Conservation (phyloP, 2,329 filamentous ascomycete species). For the Ophiocordyceps camponoti-saundersi region DNA sequence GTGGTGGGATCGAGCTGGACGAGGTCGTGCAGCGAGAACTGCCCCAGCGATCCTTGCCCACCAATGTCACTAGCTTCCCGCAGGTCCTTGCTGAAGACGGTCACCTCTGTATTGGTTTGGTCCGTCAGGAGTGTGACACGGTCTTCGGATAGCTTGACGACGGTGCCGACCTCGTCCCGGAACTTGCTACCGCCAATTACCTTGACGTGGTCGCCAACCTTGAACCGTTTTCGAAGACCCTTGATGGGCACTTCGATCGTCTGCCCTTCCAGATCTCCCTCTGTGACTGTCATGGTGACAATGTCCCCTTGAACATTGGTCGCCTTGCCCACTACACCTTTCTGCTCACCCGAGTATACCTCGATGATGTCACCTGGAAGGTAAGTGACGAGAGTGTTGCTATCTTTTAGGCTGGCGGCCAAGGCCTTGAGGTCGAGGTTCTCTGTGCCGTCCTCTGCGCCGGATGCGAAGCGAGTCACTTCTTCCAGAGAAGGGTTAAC, state of each 20-base stretch:
- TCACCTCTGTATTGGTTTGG: conserved; percentile 83
- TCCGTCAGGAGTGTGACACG: conserved; percentile 86
- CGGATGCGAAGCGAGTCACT: conserved; percentile 82
- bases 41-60: conserved; percentile 66
- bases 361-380: conserved; percentile 91
- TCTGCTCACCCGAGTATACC: conserved; percentile 89
- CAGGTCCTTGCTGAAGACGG: conserved; percentile 93
- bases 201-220: conserved; percentile 91
- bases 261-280: conserved; percentile 68
- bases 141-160: conserved; percentile 84
- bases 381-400: conserved; percentile 66
- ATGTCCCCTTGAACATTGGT: conserved; percentile 82
- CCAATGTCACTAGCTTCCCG: conserved; percentile 86
- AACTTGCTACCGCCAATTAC: conserved; percentile 93
- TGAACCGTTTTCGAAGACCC: conserved; percentile 82
- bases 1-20: conserved; percentile 88
- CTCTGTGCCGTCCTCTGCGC: conserved; percentile 79
- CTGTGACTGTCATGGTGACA: conserved; percentile 69
- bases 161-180: conserved; percentile 90
- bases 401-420: conserved; percentile 76
- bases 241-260: conserved; percentile 86
- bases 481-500: conserved; percentile 91
- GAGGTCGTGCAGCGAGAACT: conserved; percentile 83
- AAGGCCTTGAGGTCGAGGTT: conserved; percentile 85
- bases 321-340: conserved; percentile 73